Conservation (phyloP, 2,329 filamentous ascomycete genomes). For the Epichloe uncinata region DNA sequence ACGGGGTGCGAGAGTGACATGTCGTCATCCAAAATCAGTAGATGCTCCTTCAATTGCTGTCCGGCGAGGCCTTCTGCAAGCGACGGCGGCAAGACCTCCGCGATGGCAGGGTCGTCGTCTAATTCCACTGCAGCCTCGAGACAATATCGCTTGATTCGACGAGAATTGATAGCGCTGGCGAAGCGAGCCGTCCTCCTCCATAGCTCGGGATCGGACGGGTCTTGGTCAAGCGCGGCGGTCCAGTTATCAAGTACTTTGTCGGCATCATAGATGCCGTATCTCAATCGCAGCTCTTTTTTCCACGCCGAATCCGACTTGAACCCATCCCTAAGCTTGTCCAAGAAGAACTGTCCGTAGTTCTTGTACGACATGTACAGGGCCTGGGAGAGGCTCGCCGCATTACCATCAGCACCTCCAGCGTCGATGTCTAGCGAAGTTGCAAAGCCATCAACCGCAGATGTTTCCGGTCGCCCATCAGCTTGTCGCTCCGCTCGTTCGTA, state of each 20-base stretch:
- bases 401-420: constrained; percentile 54
- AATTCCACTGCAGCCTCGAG: constrained; percentile 53
- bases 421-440: constrained; percentile 39
- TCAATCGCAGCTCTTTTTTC: constrained; percentile 14
- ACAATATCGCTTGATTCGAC: constrained; percentile 45
- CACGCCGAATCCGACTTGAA: constrained; percentile 38
- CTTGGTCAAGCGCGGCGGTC: constrained; percentile 45
- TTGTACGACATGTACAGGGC: constrained; percentile 91
- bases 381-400: constrained; percentile 71
- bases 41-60: constrained; percentile 43
- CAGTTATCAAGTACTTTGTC: constrained; percentile 42
- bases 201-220: constrained; percentile 53
- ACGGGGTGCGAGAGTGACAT: constrained; percentile 46
- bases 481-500: constrained; percentile 57
- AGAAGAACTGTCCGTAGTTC: constrained; percentile 80
- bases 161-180: constrained; percentile 42
- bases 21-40: constrained; percentile 39
- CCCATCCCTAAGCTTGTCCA: constrained; percentile 45
- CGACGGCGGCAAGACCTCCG: constrained; percentile 48
- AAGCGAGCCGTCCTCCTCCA: constrained; percentile 49
- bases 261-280: constrained; percentile 21
- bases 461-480: constrained; percentile 32
- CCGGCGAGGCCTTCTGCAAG: constrained; percentile 51
- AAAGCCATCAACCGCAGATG: constrained; percentile 30
- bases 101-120: constrained; percentile 50